Evolutionary conservation across 1,284 basidiomycete genomes (phyloP), one percentile per base, ranked within the genome.

Genomic region (Gomphus bonarii): DNA sequence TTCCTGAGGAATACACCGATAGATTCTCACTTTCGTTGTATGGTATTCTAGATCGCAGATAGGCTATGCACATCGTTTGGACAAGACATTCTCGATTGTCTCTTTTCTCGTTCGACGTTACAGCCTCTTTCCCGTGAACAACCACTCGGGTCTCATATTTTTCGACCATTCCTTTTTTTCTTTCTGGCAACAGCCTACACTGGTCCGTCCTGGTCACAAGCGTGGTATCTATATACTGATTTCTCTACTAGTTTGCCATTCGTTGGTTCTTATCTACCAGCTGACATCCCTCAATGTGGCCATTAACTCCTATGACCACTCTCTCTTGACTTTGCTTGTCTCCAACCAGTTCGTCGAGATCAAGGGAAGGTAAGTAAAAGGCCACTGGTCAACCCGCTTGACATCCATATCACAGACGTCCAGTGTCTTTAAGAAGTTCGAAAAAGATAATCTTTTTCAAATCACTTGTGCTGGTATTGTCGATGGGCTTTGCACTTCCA

Each of bases 311-410:
- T 99, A 97, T 70, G 95, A 98, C 70, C 91, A 99, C 67, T 89
- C 95, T 1, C 81, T 99, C 12, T 78, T 99, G 35, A 97, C 95
- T 0, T 79, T 99, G 0, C 78, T 99, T 5, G 84, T 99, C 46
- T 97, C 93, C 47, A 99, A 99, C 69, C 97, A 99, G 69, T 99
- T 99, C 67, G 95, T 99, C 50, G 97, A 99, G 73, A 99, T 99
- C 73, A 99, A 99, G 72, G 95, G 95, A 40, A 58, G 56, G 56
- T 58, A 12, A 18, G 56, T 35, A 11, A 58, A 28, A 28, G 40
- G 1, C 16, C 9, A 28, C 2, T 20, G 14, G 43, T 52, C 43
- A 36, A 42, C 42, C 4, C 2, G 18, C 35, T 40, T 16, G 22
- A 25, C 9, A 9, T 18, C n/a, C n/a, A 11, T 25, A 25, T 42